phyloP scores from a whole-genome alignment of 176 grass and related monocot genomes.

The Rhynchospora breviuscula region DNA sequence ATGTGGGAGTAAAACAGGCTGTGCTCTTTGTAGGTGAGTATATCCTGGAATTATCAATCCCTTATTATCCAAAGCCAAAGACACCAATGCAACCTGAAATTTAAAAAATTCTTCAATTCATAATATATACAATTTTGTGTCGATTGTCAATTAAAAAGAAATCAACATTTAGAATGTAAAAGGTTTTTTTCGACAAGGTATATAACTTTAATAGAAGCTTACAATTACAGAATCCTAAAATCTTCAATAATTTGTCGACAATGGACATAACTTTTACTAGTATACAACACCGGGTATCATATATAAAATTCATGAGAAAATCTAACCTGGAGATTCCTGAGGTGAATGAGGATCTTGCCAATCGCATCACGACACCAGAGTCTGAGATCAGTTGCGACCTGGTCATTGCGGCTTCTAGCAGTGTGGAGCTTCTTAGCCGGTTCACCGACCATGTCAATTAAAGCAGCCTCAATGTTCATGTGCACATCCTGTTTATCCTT shows the following conservation, averaged over 20 bases:
- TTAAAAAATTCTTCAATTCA: background rate
- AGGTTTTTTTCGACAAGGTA: background rate
- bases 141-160: background rate
- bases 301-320: slow-evolving; percentile 14
- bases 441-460: slow-evolving; percentile 86
- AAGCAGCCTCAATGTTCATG: slow-evolving; percentile 96
- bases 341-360: slow-evolving; percentile 75
- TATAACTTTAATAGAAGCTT: slow-evolving; percentile 1
- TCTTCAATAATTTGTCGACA: background rate
- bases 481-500: slow-evolving; percentile 87
- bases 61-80: slow-evolving; percentile 71
- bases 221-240: background rate
- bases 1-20: slow-evolving; percentile 80
- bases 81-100: slow-evolving; percentile 85
- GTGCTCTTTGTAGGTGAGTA: slow-evolving; percentile 95
- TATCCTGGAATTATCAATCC: slow-evolving; percentile 95
- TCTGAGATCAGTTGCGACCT: slow-evolving; percentile 87
- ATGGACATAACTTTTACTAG: background rate
- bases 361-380: slow-evolving; percentile 91
- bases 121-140: background rate
- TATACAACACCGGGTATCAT: background rate
- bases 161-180: slow-evolving; percentile 8
- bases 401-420: slow-evolving; percentile 92
- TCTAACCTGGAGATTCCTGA: slow-evolving; percentile 82
- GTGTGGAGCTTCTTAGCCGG: slow-evolving; percentile 96